Base-by-base conservation (phyloP, 2,329 filamentous ascomycete species). In the Rutstroemia sp. region DNA sequence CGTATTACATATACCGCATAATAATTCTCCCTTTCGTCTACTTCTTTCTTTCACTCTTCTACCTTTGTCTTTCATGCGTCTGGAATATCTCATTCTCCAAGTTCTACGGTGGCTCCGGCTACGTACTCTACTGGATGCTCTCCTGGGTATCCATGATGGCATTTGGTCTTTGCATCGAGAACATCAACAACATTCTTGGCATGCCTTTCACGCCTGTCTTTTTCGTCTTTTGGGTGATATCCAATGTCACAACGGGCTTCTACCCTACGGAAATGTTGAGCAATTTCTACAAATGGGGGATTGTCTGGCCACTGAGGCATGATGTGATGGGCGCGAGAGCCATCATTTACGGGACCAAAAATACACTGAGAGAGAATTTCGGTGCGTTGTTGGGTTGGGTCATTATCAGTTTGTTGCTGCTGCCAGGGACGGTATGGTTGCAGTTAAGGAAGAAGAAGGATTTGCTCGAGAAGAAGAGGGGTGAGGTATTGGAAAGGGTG, bases 201-300 rank as follows among this genome's bases (percentile, higher is more conserved):
- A 57, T 56, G 16, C 61, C 61, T 7, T 58, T 61, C 44, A 62
- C 61, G 0, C 59, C 61, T 9, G 57, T 61, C 2, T 62, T 62
- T 40, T 62, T 62, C 45, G 57, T 62, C 7, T 61, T 61, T 38
- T 61, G 60, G 59, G 60, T 62, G 21, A 61, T 62, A 39, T 54
- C 57, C 2, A 62, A 62, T 17, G 60, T 61, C 5, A 51, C 60
- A 1, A 60, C 60, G 1, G 61, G 61, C 0, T 63, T 63, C 56
- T 63, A 54, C 25, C 59, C 59, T 12, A 48, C 60, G 3, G 61
- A 63, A 14, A 42, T 60, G n/a, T 38, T 58, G n/a, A 58, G 45
- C 21, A 54, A 60, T 39, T 61, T 63, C 42, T 63, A 61, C 40
- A 47, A 46, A 8, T 63, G 59, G 57, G 57, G 61, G 4, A 36